phyloP scores from a whole-genome alignment of 352 stramenopile genomes.

The Phytophthora podocarpi region DNA sequence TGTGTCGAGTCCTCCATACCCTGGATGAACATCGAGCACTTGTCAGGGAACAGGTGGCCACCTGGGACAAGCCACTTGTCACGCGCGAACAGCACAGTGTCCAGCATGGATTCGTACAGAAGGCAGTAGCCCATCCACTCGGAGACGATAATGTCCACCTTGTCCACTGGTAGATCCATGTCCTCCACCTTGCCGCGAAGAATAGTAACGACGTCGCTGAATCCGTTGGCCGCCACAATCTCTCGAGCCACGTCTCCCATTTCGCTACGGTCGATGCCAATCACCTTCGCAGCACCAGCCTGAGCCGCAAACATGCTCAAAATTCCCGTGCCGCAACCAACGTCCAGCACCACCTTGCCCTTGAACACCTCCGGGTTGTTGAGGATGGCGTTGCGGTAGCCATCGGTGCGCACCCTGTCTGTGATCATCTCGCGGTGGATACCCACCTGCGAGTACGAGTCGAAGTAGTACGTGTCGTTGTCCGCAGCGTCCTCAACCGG shows the following conservation, averaged over 20 bases:
- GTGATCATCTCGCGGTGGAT: conserved; percentile 98
- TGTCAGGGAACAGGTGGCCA: conserved; percentile 97
- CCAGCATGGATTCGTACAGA: conserved; percentile 98
- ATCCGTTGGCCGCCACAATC: conserved; percentile 96
- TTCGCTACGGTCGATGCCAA: conserved; percentile 95
- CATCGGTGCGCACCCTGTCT: conserved; percentile 92
- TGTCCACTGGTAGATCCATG: conserved; percentile 92
- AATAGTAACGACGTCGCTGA: conserved; percentile 92
- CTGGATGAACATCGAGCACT: conserved; percentile 95
- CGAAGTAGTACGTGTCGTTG: conserved; percentile 97
- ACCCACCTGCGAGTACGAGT: conserved; percentile 98
- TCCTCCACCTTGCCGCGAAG: conserved; percentile 96
- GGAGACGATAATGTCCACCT: conserved; percentile 98
- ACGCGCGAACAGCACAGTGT: conserved; percentile 95
- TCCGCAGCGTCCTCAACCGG: conserved; percentile 49
- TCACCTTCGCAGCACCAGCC: conserved; percentile 90
- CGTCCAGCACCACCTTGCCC: conserved; percentile 97
- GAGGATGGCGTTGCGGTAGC: conserved; percentile 98
- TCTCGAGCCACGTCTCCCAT: conserved; percentile 94
- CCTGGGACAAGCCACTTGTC: conserved; percentile 96
- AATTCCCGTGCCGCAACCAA: conserved; percentile 98
- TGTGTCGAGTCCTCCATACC: conserved; percentile 70
- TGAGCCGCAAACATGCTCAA: conserved; percentile 97
- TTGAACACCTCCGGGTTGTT: conserved; percentile 97
- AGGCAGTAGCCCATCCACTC: conserved; percentile 99